A percentile compares a stretch with the other conserved stretches of the same genome.
Evolutionary conservation across 148 eudicot species (phyloP).

Genomic region (Rhododendron vialii): DNA sequence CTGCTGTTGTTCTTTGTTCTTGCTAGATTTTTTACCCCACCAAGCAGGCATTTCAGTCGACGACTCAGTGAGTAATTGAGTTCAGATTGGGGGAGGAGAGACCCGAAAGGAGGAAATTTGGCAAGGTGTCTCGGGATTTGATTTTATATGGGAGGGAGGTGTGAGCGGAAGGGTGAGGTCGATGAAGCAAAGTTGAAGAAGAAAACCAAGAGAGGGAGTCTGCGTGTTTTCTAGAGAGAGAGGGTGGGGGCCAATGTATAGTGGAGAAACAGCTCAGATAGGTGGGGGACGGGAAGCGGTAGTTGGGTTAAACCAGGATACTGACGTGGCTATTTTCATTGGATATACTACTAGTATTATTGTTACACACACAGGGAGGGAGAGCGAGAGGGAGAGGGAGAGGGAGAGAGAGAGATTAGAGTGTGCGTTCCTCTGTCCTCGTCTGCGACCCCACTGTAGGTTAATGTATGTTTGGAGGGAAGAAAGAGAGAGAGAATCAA

Average conservation of each 20-base stretch:
- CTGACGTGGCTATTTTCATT: not conserved
- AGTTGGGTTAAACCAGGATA: not conserved
- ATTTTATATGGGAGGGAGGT: not conserved
- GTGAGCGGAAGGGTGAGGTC: not conserved
- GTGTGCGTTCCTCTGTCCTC: not conserved
- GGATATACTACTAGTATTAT: not conserved
- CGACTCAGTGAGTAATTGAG: not conserved
- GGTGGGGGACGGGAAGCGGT: not conserved
- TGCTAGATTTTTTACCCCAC: conserved; percentile 64
- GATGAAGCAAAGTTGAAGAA: conserved; percentile 3
- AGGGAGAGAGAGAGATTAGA: not conserved
- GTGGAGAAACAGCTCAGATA: not conserved
- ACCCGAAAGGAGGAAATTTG: not conserved
- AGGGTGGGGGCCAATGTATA: not conserved
- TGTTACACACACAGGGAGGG: not conserved
- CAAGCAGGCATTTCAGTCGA: conserved; percentile 62
- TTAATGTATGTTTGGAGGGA: not conserved
- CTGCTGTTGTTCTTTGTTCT: conserved; percentile 35
- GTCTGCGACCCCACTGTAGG: not conserved
- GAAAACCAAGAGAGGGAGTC: conserved; percentile 2
- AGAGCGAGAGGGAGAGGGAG: not conserved
- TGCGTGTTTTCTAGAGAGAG: not conserved
- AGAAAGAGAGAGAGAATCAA: not conserved
- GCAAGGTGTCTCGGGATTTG: not conserved
- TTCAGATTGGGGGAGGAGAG: not conserved